These are phyloP conservation scores for Fraxinus quadrangulata DNA, from an alignment of 257 asterid species.

Conservation along the genomic window DNA sequence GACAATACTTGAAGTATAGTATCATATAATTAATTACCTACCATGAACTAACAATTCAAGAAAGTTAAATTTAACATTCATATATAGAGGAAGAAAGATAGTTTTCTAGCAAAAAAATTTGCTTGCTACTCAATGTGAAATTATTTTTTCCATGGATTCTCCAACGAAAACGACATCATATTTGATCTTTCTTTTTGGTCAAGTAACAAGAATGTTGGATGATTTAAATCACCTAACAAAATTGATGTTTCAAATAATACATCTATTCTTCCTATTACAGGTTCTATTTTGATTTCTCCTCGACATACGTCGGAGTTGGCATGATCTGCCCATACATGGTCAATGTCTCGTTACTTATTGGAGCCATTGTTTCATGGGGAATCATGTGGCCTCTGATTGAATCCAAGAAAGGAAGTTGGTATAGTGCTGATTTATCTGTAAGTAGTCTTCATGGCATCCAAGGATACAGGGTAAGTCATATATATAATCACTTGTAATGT, in stretches of 20 bases:
- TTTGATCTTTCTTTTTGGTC: neutral
- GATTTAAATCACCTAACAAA: neutral
- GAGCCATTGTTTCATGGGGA: slow-evolving; percentile 70
- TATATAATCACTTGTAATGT: neutral
- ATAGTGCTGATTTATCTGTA: slow-evolving; percentile 29
- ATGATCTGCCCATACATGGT: slow-evolving; percentile 80
- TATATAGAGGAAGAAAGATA: neutral
- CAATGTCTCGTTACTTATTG: slow-evolving; percentile 53
- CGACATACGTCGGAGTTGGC: slow-evolving; percentile 75
- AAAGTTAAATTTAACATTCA: neutral
- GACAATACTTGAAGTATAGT: no score
- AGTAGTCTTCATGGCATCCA: slow-evolving; percentile 64
- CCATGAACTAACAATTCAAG: no score
- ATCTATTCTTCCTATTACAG: slow-evolving; percentile 24
- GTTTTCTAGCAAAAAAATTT: no score
- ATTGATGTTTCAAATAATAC: neutral
- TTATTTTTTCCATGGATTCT: no score
- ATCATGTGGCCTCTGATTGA: slow-evolving; percentile 60
- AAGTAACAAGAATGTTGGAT: neutral
- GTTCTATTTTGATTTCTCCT: slow-evolving; percentile 66
- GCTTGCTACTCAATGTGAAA: neutral
- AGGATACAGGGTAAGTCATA: slow-evolving; percentile 54
- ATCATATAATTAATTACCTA: no score
- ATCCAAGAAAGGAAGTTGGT: slow-evolving; percentile 61
- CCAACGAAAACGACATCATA: neutral